A percentile compares a stretch with the other conserved stretches of the same genome.
Conservation (phyloP, 1,284 basidiomycete genomes). For the Naganishia sp. region DNA sequence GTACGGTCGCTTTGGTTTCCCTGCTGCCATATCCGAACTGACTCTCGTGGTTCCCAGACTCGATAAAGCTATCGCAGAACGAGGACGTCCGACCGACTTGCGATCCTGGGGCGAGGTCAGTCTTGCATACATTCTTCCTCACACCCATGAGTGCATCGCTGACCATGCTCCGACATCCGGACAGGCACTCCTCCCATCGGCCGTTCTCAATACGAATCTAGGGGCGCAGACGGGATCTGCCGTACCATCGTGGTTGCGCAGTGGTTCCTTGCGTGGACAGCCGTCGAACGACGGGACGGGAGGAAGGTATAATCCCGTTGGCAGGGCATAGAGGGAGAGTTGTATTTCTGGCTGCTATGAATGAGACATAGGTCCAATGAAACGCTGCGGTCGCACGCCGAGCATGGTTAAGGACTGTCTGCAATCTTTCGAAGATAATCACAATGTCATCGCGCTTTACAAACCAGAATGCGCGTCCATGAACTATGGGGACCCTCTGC, state of each 20-base stretch:
- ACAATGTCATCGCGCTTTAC: too few relatives aligned
- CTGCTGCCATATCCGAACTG: neutral
- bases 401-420: too few relatives aligned
- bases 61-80: slow-evolving; percentile 43
- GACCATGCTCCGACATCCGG: too few relatives aligned
- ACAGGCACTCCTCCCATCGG: neutral
- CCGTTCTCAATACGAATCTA: neutral
- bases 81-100: slow-evolving; percentile 47
- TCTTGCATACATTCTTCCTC: neutral
- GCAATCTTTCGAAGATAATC: too few relatives aligned
- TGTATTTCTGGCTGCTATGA: neutral
- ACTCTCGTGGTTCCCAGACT: slow-evolving; percentile 34
- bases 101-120: slow-evolving; percentile 46
- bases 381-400: too few relatives aligned
- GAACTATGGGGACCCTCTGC: too few relatives aligned
- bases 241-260: slow-evolving; percentile 7
- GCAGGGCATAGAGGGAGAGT: slow-evolving; percentile 1
- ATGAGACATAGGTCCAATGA: neutral
- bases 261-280: neutral
- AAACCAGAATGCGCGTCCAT: too few relatives aligned
- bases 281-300: neutral
- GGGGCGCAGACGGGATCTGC: neutral
- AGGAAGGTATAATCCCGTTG: neutral
- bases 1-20: slow-evolving; percentile 35
- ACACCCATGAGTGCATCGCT: neutral